Evolutionary conservation across 768 basidiomycete genomes (phyloP).

Genomic region (Boletus edulis): DNA sequence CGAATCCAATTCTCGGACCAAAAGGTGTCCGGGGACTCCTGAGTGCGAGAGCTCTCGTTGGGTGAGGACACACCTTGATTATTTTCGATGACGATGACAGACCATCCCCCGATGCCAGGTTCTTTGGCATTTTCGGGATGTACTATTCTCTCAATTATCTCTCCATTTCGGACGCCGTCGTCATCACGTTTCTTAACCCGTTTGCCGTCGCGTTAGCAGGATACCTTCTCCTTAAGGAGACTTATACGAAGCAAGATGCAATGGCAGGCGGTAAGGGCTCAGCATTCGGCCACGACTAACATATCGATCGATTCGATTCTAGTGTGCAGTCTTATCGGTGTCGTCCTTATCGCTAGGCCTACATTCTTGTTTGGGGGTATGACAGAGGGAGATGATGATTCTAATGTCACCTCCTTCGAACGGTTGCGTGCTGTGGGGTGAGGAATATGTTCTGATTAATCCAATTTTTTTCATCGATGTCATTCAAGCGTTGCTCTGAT

Average conservation of each 20-base stretch:
- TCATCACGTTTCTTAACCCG: constrained; percentile 74
- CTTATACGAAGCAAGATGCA: constrained; percentile 51
- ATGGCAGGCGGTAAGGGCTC: constrained; percentile 46
- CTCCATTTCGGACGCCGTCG: constrained; percentile 74
- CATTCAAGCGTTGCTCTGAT: constrained; percentile 52
- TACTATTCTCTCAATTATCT: constrained; percentile 74
- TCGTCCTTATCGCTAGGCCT: constrained; percentile 80
- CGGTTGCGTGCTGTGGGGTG: constrained; percentile 63
- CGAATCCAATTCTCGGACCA: constrained; percentile 66
- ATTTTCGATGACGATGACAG: not conserved
- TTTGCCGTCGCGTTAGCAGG: constrained; percentile 62
- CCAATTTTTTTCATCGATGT: not conserved
- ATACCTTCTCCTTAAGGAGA: constrained; percentile 60
- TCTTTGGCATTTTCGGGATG: constrained; percentile 67
- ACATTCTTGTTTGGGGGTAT: constrained; percentile 61
- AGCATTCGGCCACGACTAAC: not conserved
- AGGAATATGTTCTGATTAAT: not conserved
- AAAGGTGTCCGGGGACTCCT: constrained; percentile 62
- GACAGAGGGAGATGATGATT: not conserved
- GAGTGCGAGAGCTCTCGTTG: constrained; percentile 57
- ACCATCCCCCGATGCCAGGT: constrained; percentile 39
- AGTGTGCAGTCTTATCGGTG: constrained; percentile 71
- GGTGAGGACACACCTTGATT: constrained; percentile 39
- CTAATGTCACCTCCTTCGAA: constrained; percentile 23
- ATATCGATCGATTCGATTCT: not conserved